A percentile compares a stretch with the other conserved stretches of the same genome.
Evolutionary conservation across 257 asterid species (phyloP).

Genomic region (Mitragyna speciosa): DNA sequence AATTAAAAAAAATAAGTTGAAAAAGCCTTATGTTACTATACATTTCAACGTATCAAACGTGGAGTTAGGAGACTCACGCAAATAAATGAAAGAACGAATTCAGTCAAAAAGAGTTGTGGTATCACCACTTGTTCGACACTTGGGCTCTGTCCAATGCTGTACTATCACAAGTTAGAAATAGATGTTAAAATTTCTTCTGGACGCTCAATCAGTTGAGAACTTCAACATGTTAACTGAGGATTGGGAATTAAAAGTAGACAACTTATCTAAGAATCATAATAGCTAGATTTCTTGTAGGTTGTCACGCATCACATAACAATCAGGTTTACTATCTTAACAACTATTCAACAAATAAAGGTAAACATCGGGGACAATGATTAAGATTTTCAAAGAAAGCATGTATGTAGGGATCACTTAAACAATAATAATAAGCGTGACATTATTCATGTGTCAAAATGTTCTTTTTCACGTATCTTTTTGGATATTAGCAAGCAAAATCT

Average conservation of each 20-base stretch:
- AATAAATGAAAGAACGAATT: no score
- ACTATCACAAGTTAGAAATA: no score
- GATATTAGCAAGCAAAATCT: neutral
- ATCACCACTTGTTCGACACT: no score
- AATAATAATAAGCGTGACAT: slow-evolving; percentile 25
- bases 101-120: no score
- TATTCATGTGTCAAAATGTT: neutral
- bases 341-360: neutral
- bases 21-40: no score
- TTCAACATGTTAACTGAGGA: no score
- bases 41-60: no score
- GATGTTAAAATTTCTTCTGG: neutral
- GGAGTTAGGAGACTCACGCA: no score
- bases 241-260: no score
- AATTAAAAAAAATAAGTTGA: no score
- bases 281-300: neutral
- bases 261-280: no score
- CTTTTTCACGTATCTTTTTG: neutral
- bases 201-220: neutral
- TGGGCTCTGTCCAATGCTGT: no score
- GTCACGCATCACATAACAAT: neutral
- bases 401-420: slow-evolving; percentile 16
- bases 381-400: slow-evolving; percentile 4
- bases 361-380: neutral
- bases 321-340: neutral